These are phyloP conservation scores for Cardamine chenopodiifolia DNA, from an alignment of 345 rosid species.

Conservation along the genomic window DNA sequence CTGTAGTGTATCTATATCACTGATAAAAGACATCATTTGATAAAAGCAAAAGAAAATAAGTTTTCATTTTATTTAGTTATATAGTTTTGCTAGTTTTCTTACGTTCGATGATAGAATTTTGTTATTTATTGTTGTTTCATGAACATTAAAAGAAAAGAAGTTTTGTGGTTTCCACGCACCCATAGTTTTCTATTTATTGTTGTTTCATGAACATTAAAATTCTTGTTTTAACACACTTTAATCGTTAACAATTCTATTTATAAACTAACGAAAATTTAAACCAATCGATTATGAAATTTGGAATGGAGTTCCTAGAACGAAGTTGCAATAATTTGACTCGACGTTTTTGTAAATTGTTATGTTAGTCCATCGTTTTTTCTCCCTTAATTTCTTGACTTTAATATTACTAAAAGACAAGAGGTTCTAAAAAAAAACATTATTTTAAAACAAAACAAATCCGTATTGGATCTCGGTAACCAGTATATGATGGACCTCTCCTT, in stretches of 20 bases:
- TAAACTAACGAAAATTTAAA: background rate
- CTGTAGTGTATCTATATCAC: background rate
- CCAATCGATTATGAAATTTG: background rate
- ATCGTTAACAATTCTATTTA: background rate
- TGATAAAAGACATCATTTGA: background rate
- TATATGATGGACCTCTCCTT: constrained; percentile 13
- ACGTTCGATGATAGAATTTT: background rate
- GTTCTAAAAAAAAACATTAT: background rate
- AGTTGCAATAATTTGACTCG: background rate
- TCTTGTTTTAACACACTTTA: background rate
- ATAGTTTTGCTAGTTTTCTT: background rate
- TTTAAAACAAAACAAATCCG: background rate
- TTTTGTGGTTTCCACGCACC: background rate
- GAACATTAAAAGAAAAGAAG: too few species aligned
- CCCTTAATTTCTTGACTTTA: background rate
- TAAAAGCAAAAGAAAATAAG: background rate
- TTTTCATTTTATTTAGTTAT: background rate
- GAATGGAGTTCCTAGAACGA: background rate
- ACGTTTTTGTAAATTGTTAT: background rate
- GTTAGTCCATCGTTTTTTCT: background rate
- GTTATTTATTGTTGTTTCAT: background rate
- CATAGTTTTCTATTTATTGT: background rate
- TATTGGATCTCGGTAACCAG: background rate
- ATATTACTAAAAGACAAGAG: background rate
- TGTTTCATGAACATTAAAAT: background rate